A percentile compares a stretch with the other conserved stretches of the same genome.
phyloP scores from a whole-genome alignment of 164 flowering plant species.

The Umbellularia californica region DNA sequence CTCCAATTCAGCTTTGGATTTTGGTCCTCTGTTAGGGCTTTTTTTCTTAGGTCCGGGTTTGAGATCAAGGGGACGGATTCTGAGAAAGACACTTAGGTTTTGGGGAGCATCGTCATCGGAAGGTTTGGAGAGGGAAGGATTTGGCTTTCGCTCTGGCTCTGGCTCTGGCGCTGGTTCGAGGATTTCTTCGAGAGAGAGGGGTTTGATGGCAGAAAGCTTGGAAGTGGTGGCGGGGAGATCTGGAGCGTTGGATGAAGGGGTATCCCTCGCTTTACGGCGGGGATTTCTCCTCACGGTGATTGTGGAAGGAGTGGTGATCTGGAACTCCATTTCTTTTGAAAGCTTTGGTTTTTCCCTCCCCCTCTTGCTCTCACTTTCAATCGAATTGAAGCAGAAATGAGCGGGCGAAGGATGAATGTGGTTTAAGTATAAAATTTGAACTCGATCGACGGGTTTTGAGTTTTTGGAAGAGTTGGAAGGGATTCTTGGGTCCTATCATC shows the following conservation, averaged over 20 bases:
- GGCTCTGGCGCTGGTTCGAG: constrained; percentile 21
- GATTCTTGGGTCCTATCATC: no score
- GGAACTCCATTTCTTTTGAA: constrained; percentile 23
- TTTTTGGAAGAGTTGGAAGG: no score
- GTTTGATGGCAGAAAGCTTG: constrained; percentile 18
- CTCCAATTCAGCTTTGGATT: constrained; percentile 29
- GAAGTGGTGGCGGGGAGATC: not conserved
- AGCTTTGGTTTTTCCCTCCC: not conserved
- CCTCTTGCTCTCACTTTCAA: not conserved
- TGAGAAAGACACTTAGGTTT: constrained; percentile 50
- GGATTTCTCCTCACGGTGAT: constrained; percentile 71
- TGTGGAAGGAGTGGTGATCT: constrained; percentile 27
- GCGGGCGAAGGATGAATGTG: no score
- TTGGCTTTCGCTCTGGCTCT: not conserved
- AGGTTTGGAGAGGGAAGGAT: constrained; percentile 25
- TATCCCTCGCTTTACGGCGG: constrained; percentile 49
- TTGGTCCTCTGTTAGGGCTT: constrained; percentile 1
- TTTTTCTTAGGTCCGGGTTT: constrained; percentile 7
- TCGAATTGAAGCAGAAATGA: not conserved
- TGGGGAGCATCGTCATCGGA: constrained; percentile 16
- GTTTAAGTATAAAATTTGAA: no score
- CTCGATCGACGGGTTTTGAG: no score
- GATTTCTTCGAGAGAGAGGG: constrained; percentile 26
- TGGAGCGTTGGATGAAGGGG: constrained; percentile 34
- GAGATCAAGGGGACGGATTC: constrained; percentile 46